These are phyloP conservation scores for Phaeosphaeria sp. DNA, from an alignment of 2,329 filamentous ascomycete genomes.

Conservation along the genomic window DNA sequence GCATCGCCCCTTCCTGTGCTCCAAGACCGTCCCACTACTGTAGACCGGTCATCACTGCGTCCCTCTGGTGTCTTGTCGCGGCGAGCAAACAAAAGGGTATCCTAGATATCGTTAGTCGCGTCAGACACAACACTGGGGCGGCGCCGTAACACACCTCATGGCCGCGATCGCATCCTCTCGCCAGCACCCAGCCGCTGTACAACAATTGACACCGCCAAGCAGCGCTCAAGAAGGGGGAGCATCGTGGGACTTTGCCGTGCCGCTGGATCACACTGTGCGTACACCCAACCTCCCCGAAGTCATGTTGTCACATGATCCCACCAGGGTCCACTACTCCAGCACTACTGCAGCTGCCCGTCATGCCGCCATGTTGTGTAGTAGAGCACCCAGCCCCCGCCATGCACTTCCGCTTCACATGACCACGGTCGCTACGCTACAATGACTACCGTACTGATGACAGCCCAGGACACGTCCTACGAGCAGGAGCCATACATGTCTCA, in stretches of 20 bases:
- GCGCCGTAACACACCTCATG: conserved; percentile 30
- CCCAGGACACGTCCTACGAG: conserved; percentile 38
- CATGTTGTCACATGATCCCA: conserved; percentile 20
- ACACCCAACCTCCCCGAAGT: conserved; percentile 6
- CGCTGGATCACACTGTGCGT: conserved; percentile 46
- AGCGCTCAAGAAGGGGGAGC: conserved; percentile 48
- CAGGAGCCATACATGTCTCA: conserved; percentile 46
- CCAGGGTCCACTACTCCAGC: conserved; percentile 14
- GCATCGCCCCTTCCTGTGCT: conserved; percentile 14
- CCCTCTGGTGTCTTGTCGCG: background rate
- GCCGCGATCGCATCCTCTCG: conserved; percentile 41
- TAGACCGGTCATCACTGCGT: conserved; percentile 9
- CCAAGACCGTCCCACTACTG: conserved; percentile 5
- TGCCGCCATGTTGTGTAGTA: conserved; percentile 15
- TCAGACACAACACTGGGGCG: conserved; percentile 11
- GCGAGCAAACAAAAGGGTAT: background rate
- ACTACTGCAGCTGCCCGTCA: conserved; percentile 29
- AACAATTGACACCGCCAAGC: conserved; percentile 49
- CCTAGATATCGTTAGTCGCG: conserved; percentile 10
- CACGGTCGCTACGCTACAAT: background rate
- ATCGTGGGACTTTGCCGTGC: conserved; percentile 50
- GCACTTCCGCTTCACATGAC: background rate
- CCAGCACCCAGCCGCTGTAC: conserved; percentile 34
- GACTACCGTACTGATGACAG: conserved; percentile 27
- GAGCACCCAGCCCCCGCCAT: conserved; percentile 24